phyloP scores from a whole-genome alignment of 805 yeast species.

The Metschnikowia reukaufii region DNA sequence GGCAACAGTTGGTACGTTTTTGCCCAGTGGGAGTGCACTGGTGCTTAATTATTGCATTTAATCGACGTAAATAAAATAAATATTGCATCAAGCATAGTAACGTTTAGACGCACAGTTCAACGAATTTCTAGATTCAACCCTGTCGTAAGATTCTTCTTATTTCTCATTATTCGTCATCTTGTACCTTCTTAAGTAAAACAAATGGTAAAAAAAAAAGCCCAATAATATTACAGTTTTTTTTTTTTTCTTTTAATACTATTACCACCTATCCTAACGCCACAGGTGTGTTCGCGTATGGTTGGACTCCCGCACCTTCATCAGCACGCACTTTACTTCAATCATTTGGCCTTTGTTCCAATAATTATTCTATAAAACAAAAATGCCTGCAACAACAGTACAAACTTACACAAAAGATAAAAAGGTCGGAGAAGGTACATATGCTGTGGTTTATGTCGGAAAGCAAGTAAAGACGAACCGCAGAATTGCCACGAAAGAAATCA shows the following conservation, averaged over 20 bases:
- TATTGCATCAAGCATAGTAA: neutral
- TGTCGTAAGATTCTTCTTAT: too few relatives aligned
- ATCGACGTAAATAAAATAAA: neutral
- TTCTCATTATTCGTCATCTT: too few relatives aligned
- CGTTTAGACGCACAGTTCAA: neutral
- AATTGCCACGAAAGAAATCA: slow-evolving; percentile 94
- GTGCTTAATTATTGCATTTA: slow-evolving; percentile 5
- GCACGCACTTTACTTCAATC: neutral
- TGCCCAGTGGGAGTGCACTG: slow-evolving; percentile 80
- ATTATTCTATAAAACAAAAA: neutral
- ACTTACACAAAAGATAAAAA: slow-evolving; percentile 62
- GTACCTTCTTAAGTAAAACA: too few relatives aligned
- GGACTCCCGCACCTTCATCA: neutral
- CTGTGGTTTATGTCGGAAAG: slow-evolving; percentile 87
- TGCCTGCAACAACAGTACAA: slow-evolving; percentile 8
- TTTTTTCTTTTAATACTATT: too few relatives aligned
- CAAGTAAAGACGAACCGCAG: slow-evolving; percentile 53
- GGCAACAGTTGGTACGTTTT: slow-evolving; percentile 83
- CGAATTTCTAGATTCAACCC: too few relatives aligned
- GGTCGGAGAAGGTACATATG: slow-evolving; percentile 99
- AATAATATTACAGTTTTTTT: too few relatives aligned
- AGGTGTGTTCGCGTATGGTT: too few relatives aligned
- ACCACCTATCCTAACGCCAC: too few relatives aligned
- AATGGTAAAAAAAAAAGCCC: too few relatives aligned
- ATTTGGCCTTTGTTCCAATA: neutral